Evolutionary conservation across 2,329 filamentous ascomycete genomes (phyloP).

Genomic region (Botrytis paeoniae): DNA sequence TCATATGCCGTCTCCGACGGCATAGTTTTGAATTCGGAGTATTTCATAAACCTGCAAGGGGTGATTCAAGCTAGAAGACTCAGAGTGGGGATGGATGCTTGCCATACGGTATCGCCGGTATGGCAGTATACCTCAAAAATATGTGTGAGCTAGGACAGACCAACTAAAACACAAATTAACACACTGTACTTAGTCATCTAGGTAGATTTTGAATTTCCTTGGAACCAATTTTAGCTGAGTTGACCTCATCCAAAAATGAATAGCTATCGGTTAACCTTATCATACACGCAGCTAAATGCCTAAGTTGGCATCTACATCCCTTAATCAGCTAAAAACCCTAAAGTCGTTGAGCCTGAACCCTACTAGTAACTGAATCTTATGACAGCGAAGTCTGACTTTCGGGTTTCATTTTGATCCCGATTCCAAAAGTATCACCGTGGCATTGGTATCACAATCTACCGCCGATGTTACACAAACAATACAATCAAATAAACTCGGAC

Average conservation of each 20-base stretch:
- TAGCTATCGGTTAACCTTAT: conserved; percentile 7
- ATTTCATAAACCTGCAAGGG: neutral
- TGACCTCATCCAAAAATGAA: neutral
- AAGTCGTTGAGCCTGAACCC: neutral
- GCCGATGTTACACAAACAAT: neutral
- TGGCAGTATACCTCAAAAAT: neutral
- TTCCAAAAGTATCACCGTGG: neutral
- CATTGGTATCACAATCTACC: neutral
- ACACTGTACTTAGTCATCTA: neutral
- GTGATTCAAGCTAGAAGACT: conserved; percentile 7
- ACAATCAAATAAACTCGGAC: neutral
- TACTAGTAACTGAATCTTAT: neutral
- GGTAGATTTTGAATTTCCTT: conserved; percentile 5
- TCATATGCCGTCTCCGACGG: neutral
- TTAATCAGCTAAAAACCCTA: neutral
- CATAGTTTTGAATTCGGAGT: neutral
- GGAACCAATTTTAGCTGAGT: neutral
- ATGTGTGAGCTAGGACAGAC: neutral
- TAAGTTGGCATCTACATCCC: neutral
- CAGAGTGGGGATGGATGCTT: neutral
- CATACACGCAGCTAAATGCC: neutral
- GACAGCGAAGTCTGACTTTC: neutral
- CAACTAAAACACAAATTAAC: neutral
- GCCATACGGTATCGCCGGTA: neutral
- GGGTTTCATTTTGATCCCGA: neutral